A percentile compares a stretch with the other conserved stretches of the same genome.
Evolutionary conservation across 495 filamentous ascomycete genomes (phyloP).

Genomic region (Chaetomium fimeti): DNA sequence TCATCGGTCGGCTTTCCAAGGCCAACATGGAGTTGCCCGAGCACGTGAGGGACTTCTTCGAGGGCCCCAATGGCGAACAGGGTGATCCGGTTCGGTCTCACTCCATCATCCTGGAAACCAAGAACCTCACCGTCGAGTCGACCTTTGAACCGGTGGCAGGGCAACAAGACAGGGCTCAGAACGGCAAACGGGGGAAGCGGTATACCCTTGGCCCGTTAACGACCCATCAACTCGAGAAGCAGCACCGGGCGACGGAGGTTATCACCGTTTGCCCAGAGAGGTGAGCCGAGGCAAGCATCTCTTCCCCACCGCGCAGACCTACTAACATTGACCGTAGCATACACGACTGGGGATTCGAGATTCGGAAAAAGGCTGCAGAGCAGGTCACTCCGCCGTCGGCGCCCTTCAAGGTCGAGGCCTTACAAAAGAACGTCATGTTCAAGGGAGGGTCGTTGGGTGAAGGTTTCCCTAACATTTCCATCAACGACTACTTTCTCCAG

Average conservation of each 20-base stretch:
- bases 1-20: not conserved
- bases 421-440: slow-evolving; percentile 5
- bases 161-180: not conserved
- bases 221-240: slow-evolving; percentile 19
- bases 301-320: too few relatives aligned
- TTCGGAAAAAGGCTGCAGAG: not conserved
- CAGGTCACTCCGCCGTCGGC: not conserved
- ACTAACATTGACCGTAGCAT: slow-evolving; percentile 20
- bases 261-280: slow-evolving; percentile 42
- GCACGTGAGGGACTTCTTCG: not conserved
- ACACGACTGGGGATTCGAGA: slow-evolving; percentile 30
- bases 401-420: not conserved
- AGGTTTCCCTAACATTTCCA: slow-evolving; percentile 6
- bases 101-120: slow-evolving; percentile 24
- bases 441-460: not conserved
- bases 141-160: not conserved
- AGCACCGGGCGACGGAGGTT: slow-evolving; percentile 30
- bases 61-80: not conserved
- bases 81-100: not conserved
- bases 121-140: slow-evolving; percentile 27
- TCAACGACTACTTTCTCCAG: slow-evolving; percentile 8
- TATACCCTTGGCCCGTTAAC: slow-evolving; percentile 21
- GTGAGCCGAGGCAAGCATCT: slow-evolving; percentile 27
- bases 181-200: not conserved
- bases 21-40: slow-evolving; percentile 3